phyloP scores from a whole-genome alignment of 768 basidiomycete genomes.

The Ephemerocybe angulata region DNA sequence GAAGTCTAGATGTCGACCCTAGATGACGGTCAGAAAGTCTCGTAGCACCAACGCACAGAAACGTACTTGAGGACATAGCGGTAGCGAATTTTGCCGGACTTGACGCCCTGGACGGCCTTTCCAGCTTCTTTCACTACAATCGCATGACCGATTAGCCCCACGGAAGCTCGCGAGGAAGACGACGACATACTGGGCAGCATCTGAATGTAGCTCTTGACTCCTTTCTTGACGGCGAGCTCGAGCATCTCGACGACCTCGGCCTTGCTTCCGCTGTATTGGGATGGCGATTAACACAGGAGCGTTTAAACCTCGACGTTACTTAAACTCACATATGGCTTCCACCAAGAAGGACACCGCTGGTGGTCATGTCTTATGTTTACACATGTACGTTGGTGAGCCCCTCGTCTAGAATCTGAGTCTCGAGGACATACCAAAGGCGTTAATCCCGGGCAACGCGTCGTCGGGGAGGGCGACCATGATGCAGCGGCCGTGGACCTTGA shows the following conservation, averaged over 20 bases:
- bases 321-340: constrained; percentile 27
- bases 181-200: constrained; percentile 35
- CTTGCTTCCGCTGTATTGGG: constrained; percentile 49
- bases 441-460: constrained; percentile 37
- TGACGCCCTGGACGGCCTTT: constrained; percentile 46
- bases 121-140: constrained; percentile 39
- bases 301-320: neutral
- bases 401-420: constrained; percentile 21
- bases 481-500: constrained; percentile 51
- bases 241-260: constrained; percentile 59
- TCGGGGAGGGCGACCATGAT: constrained; percentile 58
- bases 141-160: neutral
- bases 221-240: constrained; percentile 51
- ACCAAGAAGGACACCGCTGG: constrained; percentile 24
- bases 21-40: no score
- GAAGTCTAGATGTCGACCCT: neutral
- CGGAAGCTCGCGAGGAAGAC: neutral
- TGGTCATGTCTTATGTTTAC: constrained; percentile 20
- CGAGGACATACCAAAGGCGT: constrained; percentile 21
- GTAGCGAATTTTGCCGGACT: constrained; percentile 49
- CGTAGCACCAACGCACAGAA: no score
- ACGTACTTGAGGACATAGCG: constrained; percentile 45
- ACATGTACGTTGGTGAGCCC: constrained; percentile 1
- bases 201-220: constrained; percentile 45
- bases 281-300: constrained; percentile 18